Base-by-base conservation (phyloP, 169 alveolate genomes). In the Cryptosporidium ubiquitum region DNA sequence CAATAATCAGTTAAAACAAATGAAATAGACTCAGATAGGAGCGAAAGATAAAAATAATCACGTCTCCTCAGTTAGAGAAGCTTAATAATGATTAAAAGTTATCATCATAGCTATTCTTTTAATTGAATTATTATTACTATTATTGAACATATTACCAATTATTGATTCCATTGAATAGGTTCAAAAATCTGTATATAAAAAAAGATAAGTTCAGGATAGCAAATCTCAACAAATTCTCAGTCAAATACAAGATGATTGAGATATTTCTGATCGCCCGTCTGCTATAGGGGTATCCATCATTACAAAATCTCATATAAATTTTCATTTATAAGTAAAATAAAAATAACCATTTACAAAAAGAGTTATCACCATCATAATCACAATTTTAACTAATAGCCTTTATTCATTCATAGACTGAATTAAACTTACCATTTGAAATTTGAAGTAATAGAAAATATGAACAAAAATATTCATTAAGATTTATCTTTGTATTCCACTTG, bases 241-340 rank as follows among this genome's bases (percentile, higher is more conserved):
- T 74, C n/a, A 37, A 51, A 73, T 47, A 14, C 16, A 18, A 35
- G 26, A 39, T 61, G n/a, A 55, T 29, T 35, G 33, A 60, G 64
- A 6, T 26, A 18, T 14, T 58, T 79, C 86, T 79, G 86, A 79
- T 79, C 86, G 86, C 86, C 86, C 86, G 86, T 79, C 86, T 61
- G 86, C 86, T 79, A 79, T 79, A n/a, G 31, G 75, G 86, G 60
- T 61, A 79, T 79, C 85, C 86, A 79, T 79, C 86, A 79, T 79
- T 42, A 79, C 75, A 37, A 79, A 60, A 33, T 55, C 52, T n/a
- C n/a, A n/a, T n/a, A 55, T 55, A 14, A 55, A 55, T 23, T 55
- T 23, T 55, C 35, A 3, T 23, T 55, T 9, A 3, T 2, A 55
- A 55, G 10, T 23, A 55, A 20, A 4, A 23, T 14, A 55, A 42